Evolutionary conservation across 352 stramenopile species (phyloP), one percentile per base, ranked within the genome.

Genomic region (Aphanomyces stellatus): DNA sequence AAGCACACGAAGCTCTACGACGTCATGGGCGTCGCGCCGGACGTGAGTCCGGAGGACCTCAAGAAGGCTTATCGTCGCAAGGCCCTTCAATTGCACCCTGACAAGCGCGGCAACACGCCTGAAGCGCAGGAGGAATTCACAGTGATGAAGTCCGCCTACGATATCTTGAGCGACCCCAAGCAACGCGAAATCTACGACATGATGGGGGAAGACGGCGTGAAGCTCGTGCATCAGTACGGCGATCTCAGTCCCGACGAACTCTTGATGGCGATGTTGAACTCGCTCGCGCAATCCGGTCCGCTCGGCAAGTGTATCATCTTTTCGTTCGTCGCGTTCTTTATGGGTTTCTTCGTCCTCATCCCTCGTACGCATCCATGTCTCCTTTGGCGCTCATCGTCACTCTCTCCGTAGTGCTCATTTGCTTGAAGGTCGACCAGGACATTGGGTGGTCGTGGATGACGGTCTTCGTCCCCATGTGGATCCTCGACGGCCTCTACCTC

Each of bases 61-160:
- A 97, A 97, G 73, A 97, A 96, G 71, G 90, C 91, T 15, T 98
- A 98, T 71, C 76, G 85, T 42, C 85, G 83, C 65, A 89, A 91
- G 72, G 92, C 92, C 57, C 76, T 98, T 40, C 93, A 96, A 72
- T 88, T 96, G 41, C 93, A 98, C 62, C 93, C 93, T 2, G 85
- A 93, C 66, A 91, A 91, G 76, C 90, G 82, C 35, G 82, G 82
- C 60, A 91, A 91, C 71, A 88, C 82, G 53, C 79, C 79, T 6
- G 82, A 91, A 71, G 76, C 76, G n/a, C 82, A 91, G 69, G 82
- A 91, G n/a, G 82, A 89, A 64, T 98, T 98, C 72, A 95, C 87
- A 35, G 76, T 79, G 37, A 91, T 98, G 71, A 96, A 96, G 66
- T 63, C 92, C 64, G 95, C 95, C 22, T 98, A 98, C 72, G 92